These are phyloP conservation scores for Phyllosticta ampelicida DNA, from an alignment of 2,329 filamentous ascomycete genomes.

Conservation along the genomic window DNA sequence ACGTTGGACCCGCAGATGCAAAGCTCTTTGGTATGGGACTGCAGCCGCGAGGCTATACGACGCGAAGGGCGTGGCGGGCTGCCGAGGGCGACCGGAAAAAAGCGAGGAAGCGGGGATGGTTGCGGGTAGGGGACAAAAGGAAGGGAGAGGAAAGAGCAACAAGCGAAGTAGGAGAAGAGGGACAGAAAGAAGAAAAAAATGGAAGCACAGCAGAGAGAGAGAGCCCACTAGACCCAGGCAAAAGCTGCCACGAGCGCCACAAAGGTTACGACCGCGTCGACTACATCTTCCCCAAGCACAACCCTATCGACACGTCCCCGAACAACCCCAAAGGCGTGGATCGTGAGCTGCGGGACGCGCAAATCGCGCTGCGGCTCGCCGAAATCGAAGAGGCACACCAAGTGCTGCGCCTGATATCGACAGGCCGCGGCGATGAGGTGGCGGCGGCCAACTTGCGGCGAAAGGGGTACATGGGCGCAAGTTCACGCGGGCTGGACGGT, in stretches of 20 bases:
- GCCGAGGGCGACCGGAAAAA: background rate
- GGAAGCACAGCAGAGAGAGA: too few relatives aligned
- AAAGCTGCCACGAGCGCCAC: slow-evolving; percentile 27
- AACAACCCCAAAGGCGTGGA: slow-evolving; percentile 52
- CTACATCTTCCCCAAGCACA: slow-evolving; percentile 51
- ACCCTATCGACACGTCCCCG: slow-evolving; percentile 37
- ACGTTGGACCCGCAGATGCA: slow-evolving; percentile 17
- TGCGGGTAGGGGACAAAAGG: too few relatives aligned
- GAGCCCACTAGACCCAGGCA: slow-evolving; percentile 23
- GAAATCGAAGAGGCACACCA: slow-evolving; percentile 55
- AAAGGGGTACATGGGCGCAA: slow-evolving; percentile 48
- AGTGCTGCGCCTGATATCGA: slow-evolving; percentile 44
- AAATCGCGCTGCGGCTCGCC: slow-evolving; percentile 51
- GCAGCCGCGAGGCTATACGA: background rate
- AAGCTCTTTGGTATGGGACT: background rate
- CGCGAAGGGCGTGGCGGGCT: background rate
- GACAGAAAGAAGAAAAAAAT: slow-evolving; percentile 10
- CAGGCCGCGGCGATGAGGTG: slow-evolving; percentile 43
- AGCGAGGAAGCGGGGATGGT: background rate
- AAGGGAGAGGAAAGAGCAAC: background rate
- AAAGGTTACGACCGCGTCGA: slow-evolving; percentile 42
- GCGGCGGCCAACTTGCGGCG: slow-evolving; percentile 43
- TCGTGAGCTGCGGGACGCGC: slow-evolving; percentile 46
- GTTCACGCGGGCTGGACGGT: slow-evolving; percentile 47
- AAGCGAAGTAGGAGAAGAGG: background rate